Evolutionary conservation across 2,329 filamentous ascomycete species (phyloP), one percentile per base, ranked within the genome.

Genomic region (Chrysoporthe austroafricana): DNA sequence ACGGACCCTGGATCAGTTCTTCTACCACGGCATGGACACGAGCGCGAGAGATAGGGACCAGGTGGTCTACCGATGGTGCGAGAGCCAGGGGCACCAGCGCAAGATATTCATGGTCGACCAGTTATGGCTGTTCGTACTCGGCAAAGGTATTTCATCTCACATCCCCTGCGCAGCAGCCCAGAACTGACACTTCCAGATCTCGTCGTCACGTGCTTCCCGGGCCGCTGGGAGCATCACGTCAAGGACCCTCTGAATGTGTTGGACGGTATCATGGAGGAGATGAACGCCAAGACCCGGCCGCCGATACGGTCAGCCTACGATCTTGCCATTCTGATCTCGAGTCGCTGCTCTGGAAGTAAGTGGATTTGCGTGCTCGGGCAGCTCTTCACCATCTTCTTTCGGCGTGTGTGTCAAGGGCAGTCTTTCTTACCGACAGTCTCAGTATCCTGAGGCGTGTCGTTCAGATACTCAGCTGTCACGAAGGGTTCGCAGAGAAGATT

Each of bases 41-140:
- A 79, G 83, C 58, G 81, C 78, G 9, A 83, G 88, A 56, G 88
- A 91, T 70, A 79, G 80, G 52, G 87, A 90, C 71, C 88, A 91
- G 74, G 88, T 90, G 1, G 87, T 90, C 1, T 89, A 87, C 72
- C 82, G 88, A 13, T 90, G 90, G 70, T 75, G 77, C 76, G 73
- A 77, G 68, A 74, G 71, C n/a, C 71, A 78, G 52, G 70, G 68
- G 4, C 68, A 68, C 0, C 84, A 88, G 65, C 81, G 82, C 1
- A 89, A 89, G 69, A 84, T 90, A 3, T 89, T 89, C 74, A 90
- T 90, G 88, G 88, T 91, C 0, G 88, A 91, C 73, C 88, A 91
- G 71, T 78, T 91, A 1, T 91, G 88, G 88, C 83, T 90, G 73
- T 90, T 86, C 84, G 80, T 89, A 1, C 73, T 90, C 0, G 78